Percentiles rank a stretch among this genome's conserved stretches.
Conservation (phyloP, 805 yeast genomes). For the Cyberlindnera euphorbiiphila region DNA sequence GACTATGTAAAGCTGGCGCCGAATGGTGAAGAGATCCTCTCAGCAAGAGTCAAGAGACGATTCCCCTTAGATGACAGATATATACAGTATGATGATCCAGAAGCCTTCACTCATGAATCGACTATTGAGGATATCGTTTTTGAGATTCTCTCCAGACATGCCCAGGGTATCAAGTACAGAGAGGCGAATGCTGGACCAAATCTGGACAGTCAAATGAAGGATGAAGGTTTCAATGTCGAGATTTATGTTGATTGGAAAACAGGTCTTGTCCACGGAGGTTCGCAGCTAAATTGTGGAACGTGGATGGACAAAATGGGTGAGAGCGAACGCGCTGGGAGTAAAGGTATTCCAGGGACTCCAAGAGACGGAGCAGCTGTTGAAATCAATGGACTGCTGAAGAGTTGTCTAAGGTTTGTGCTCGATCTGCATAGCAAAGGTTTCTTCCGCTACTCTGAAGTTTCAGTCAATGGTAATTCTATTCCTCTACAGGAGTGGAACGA, state of each 20-base stretch:
- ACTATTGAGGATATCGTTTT: conserved; percentile 72
- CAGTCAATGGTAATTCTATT: conserved; percentile 57
- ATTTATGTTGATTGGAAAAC: conserved; percentile 82
- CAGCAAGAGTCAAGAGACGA: conserved; percentile 73
- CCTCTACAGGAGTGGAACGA: conserved; percentile 68
- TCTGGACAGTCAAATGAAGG: conserved; percentile 87
- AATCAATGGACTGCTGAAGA: conserved; percentile 82
- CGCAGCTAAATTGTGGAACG: conserved; percentile 91
- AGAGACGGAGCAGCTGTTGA: conserved; percentile 97
- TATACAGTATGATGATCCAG: conserved; percentile 60
- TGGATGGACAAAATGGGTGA: conserved; percentile 99
- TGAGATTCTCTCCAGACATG: conserved; percentile 86
- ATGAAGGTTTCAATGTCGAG: conserved; percentile 85
- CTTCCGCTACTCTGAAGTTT: no score
- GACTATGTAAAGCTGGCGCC: conserved; percentile 72
- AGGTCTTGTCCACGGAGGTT: conserved; percentile 88
- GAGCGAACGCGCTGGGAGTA: conserved; percentile 72
- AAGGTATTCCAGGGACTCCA: conserved; percentile 97
- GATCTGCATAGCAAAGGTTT: conserved; percentile 48
- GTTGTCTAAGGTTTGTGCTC: conserved; percentile 76
- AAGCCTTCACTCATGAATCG: conserved; percentile 70
- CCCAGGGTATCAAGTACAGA: conserved; percentile 78
- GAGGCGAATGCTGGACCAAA: conserved; percentile 94
- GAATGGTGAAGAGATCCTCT: conserved; percentile 59
- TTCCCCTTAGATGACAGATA: conserved; percentile 87